Conservation (phyloP, 768 basidiomycete genomes). For the Saitozyma sp. region DNA sequence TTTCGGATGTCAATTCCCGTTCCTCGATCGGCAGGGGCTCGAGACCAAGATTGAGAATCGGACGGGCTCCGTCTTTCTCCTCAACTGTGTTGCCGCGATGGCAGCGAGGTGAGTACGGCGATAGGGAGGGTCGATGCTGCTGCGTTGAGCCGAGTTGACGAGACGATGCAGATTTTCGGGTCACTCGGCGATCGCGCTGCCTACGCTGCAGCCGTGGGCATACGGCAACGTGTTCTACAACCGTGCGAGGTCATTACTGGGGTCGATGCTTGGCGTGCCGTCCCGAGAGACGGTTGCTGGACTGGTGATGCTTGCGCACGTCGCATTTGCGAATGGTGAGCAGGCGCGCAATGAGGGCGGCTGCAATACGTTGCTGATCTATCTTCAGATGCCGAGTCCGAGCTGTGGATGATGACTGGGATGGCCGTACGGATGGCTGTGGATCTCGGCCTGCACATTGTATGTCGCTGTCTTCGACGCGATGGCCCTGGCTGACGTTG, state of each 20-base stretch:
- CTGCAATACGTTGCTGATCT: conserved; percentile 2
- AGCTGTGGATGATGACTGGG: conserved; percentile 31
- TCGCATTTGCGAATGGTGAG: conserved; percentile 32
- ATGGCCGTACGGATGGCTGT: conserved; percentile 36
- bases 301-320: conserved; percentile 21
- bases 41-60: conserved; percentile 16
- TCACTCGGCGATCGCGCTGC: conserved; percentile 20
- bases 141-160: background rate
- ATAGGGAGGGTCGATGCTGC: background rate
- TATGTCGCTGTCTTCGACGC: conserved; percentile 1
- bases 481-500: background rate
- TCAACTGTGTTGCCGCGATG: conserved; percentile 28
- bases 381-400: conserved; percentile 28
- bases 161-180: conserved; percentile 28
- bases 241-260: conserved; percentile 31
- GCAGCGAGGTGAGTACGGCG: conserved; percentile 25
- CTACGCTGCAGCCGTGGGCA: conserved; percentile 14
- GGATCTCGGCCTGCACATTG: conserved; percentile 37
- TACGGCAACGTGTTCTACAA: conserved; percentile 33
- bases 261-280: conserved; percentile 32
- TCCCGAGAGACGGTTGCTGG: conserved; percentile 25
- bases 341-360: background rate
- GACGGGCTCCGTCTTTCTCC: conserved; percentile 26
- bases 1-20: conserved; percentile 35
- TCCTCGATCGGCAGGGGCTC: conserved; percentile 15